These are phyloP conservation scores for Ceratocystis diversiconidia DNA, from an alignment of 2,329 filamentous ascomycete genomes.

Conservation along the genomic window DNA sequence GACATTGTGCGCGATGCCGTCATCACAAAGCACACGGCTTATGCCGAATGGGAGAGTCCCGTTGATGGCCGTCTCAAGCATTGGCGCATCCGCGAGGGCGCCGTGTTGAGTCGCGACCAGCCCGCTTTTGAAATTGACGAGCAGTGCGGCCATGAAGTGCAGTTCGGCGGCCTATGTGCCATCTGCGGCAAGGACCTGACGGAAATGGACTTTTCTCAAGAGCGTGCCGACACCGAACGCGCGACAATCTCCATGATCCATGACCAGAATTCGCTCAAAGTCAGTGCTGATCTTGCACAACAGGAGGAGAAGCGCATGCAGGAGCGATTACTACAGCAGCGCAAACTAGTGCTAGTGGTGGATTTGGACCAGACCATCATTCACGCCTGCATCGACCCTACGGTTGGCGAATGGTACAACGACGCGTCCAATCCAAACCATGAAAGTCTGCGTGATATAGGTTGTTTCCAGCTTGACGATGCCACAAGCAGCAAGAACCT, in stretches of 20 bases:
- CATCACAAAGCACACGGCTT: conserved; percentile 54
- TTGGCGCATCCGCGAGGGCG: conserved; percentile 61
- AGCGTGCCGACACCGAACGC: conserved; percentile 63
- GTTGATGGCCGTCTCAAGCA: conserved; percentile 63
- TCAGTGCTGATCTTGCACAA: conserved; percentile 68
- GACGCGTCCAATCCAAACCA: conserved; percentile 84
- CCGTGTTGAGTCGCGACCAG: conserved; percentile 45
- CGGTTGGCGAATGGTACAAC: conserved; percentile 86
- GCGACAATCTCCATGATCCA: conserved; percentile 93
- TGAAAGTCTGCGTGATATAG: conserved; percentile 75
- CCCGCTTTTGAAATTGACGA: conserved; percentile 68
- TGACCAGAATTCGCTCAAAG: conserved; percentile 72
- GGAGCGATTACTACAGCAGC: conserved; percentile 60
- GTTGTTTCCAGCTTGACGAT: conserved; percentile 75
- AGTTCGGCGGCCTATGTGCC: conserved; percentile 81
- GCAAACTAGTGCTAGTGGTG: conserved; percentile 85
- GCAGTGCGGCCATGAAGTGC: conserved; percentile 77
- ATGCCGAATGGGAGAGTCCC: conserved; percentile 67
- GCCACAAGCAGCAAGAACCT: conserved; percentile 55
- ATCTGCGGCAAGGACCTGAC: conserved; percentile 96
- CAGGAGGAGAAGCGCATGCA: conserved; percentile 78
- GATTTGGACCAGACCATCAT: conserved; percentile 98
- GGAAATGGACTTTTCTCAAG: conserved; percentile 69
- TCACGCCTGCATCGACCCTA: conserved; percentile 92
- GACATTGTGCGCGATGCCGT: conserved; percentile 46